Evolutionary conservation across 768 basidiomycete genomes (phyloP).

Genomic region (Cubamyces sp.): DNA sequence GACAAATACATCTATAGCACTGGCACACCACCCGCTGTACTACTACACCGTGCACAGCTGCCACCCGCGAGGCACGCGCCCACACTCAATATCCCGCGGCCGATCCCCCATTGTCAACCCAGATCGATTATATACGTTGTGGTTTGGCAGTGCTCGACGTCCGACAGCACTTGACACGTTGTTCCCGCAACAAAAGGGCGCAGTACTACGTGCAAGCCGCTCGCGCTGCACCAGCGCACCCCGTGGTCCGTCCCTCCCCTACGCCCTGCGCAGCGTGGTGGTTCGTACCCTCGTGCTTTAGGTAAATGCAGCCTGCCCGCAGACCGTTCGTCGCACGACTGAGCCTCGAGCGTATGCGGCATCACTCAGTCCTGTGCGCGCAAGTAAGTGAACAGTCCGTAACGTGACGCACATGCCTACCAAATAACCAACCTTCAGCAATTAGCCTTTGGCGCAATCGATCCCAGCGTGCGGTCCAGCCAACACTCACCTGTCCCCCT

Average conservation of each 20-base stretch:
- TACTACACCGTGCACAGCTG: conserved; percentile 8
- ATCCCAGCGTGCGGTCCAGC: background rate
- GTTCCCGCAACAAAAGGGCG: background rate
- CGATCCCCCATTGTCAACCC: background rate
- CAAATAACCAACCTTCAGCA: conserved; percentile 12
- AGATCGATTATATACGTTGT: conserved; percentile 4
- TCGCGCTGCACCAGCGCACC: background rate
- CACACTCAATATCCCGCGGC: conserved; percentile 6
- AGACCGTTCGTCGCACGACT: background rate
- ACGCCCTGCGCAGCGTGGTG: conserved; percentile 13
- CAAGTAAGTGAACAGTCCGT: no score
- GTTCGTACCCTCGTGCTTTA: background rate
- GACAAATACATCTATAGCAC: background rate
- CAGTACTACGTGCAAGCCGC: no score
- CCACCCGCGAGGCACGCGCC: conserved; percentile 2
- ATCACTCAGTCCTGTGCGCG: no score
- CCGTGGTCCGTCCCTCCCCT: background rate
- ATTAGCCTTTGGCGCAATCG: conserved; percentile 8
- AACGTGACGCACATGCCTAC: background rate
- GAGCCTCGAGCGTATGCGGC: background rate
- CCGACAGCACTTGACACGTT: conserved; percentile 1
- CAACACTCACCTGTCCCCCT: background rate
- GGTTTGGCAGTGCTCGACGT: background rate
- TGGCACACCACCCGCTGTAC: no score
- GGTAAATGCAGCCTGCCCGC: background rate